A percentile compares a stretch with the other conserved stretches of the same genome.
Conservation (phyloP, 495 filamentous ascomycete species). For the Lasiosphaeris hirsuta region DNA sequence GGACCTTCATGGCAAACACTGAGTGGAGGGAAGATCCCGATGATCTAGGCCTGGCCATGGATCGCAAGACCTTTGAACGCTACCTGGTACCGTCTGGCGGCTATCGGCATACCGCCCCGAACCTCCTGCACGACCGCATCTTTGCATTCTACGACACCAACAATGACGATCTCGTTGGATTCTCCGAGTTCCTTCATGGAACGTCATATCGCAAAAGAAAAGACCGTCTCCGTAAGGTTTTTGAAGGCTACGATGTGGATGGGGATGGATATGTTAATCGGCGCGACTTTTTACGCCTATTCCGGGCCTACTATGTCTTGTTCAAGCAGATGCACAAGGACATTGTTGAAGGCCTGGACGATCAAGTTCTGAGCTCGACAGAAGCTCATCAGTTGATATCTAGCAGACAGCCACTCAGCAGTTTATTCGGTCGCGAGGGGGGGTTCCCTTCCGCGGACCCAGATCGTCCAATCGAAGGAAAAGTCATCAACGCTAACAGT, state of each 20-base stretch:
- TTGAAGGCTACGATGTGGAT: constrained; percentile 88
- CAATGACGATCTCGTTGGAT: constrained; percentile 84
- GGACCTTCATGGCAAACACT: constrained; percentile 82
- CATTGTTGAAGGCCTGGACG: constrained; percentile 76
- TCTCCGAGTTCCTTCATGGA: constrained; percentile 83
- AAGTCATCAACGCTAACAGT: constrained; percentile 47
- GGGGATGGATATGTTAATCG: constrained; percentile 82
- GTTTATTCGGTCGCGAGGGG: constrained; percentile 61
- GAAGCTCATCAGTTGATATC: constrained; percentile 71
- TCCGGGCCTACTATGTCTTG: constrained; percentile 83
- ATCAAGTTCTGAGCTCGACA: constrained; percentile 67
- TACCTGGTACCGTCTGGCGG: constrained; percentile 81
- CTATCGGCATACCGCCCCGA: constrained; percentile 71
- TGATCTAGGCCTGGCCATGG: constrained; percentile 75
- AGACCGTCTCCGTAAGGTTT: constrained; percentile 70
- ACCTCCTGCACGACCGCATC: constrained; percentile 90
- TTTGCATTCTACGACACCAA: constrained; percentile 96
- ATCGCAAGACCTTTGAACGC: constrained; percentile 83
- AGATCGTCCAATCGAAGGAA: constrained; percentile 60
- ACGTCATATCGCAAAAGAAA: constrained; percentile 79
- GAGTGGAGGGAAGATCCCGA: constrained; percentile 83
- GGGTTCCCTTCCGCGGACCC: constrained; percentile 58
- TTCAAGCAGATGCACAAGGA: constrained; percentile 82
- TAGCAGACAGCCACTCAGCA: constrained; percentile 74
- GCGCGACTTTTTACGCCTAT: constrained; percentile 87